These are phyloP conservation scores for Amaranthus palmeri DNA, from an alignment of 148 eudicot genomes.

Conservation along the genomic window DNA sequence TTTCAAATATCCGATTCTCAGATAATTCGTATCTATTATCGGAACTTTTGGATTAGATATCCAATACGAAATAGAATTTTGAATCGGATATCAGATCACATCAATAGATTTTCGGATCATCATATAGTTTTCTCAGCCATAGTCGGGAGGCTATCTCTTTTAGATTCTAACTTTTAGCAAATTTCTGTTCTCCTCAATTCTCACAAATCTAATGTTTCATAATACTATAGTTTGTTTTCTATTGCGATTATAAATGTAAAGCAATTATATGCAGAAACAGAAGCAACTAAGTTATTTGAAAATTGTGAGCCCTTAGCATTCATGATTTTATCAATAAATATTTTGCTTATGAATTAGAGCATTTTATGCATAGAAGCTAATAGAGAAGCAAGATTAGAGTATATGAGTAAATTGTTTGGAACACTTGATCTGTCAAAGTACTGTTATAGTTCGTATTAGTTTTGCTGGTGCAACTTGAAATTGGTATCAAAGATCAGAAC, in stretches of 20 bases:
- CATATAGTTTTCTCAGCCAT: too few relatives aligned
- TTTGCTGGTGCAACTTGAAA: conserved; percentile 1
- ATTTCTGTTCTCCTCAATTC: neutral
- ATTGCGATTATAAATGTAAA: neutral
- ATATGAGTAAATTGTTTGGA: neutral
- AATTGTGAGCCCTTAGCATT: neutral
- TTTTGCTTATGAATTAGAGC: neutral
- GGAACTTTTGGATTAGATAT: too few relatives aligned
- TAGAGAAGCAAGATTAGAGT: neutral
- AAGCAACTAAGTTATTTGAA: neutral
- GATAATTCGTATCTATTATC: too few relatives aligned
- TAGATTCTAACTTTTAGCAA: neutral
- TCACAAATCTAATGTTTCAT: neutral
- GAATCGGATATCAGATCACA: too few relatives aligned
- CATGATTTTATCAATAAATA: neutral
- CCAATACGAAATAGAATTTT: too few relatives aligned
- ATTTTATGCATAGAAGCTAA: neutral
- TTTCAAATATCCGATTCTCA: too few relatives aligned
- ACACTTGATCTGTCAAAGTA: too few relatives aligned
- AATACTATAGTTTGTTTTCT: neutral
- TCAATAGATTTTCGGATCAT: too few relatives aligned
- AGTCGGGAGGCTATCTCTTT: neutral
- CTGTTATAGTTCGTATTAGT: neutral
- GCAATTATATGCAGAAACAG: neutral
- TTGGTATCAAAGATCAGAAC: neutral